Conservation (phyloP, 2,329 filamentous ascomycete genomes). For the Emericellopsis cladophorae region DNA sequence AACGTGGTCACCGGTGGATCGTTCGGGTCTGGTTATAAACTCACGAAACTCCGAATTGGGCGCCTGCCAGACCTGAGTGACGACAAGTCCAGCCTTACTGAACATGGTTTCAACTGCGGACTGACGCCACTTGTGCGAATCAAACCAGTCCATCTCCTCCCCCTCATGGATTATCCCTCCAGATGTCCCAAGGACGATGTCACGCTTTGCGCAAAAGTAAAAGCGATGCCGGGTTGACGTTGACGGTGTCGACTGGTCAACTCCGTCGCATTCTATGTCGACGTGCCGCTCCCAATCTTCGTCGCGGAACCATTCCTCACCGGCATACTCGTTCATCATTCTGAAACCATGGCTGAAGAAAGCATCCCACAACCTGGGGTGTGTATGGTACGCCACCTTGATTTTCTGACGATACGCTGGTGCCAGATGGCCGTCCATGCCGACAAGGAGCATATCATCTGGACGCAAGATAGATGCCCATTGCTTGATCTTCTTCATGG, state of each 20-base stretch:
- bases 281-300: conserved; percentile 24
- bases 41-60: conserved; percentile 24
- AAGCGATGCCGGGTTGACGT: conserved; percentile 24
- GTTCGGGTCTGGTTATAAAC: conserved; percentile 5
- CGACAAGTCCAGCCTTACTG: conserved; percentile 20
- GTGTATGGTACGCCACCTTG: conserved; percentile 25
- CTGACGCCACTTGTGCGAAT: conserved; percentile 27
- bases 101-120: conserved; percentile 24
- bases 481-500: conserved; percentile 18
- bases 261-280: conserved; percentile 13
- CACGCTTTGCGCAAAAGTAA: conserved; percentile 21
- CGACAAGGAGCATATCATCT: conserved; percentile 22
- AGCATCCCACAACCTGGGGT: conserved; percentile 17
- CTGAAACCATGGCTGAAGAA: conserved; percentile 27
- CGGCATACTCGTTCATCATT: conserved; percentile 21
- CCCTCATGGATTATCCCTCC: conserved; percentile 14
- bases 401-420: conserved; percentile 20
- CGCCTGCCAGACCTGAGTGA: conserved; percentile 21
- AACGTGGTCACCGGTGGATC: not conserved
- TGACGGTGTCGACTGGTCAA: too few species aligned
- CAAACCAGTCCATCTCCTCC: conserved; percentile 28
- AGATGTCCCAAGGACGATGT: conserved; percentile 14
- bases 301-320: conserved; percentile 19
- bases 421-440: conserved; percentile 26
- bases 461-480: conserved; percentile 22